Evolutionary conservation across 192 early-diverging fungal genomes (phyloP).

Genomic region (Podila clonocystis): DNA sequence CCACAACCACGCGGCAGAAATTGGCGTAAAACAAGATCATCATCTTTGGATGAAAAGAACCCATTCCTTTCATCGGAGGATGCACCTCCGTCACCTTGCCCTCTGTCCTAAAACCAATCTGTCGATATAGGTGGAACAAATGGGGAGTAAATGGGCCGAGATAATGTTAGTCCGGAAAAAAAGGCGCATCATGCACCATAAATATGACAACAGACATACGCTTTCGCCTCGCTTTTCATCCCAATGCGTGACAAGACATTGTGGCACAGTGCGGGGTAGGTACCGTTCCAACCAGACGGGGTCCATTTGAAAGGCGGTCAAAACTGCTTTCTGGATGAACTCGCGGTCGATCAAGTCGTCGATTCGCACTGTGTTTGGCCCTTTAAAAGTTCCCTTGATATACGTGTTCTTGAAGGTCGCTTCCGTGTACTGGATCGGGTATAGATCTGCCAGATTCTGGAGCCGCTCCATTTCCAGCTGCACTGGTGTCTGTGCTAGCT

Average conservation of each 20-base stretch:
- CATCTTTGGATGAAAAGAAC: conserved; percentile 69
- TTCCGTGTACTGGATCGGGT: conserved; percentile 4
- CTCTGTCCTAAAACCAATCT: conserved; percentile 2
- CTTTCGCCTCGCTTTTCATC: conserved; percentile 25
- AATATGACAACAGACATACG: background rate
- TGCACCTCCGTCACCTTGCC: conserved; percentile 41
- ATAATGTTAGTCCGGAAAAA: background rate
- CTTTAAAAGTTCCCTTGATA: conserved; percentile 3
- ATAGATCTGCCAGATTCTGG: conserved; percentile 1
- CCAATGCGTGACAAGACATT: conserved; percentile 57
- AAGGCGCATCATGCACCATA: background rate
- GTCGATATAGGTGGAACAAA: background rate
- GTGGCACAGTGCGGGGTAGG: conserved; percentile 51
- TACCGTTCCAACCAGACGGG: conserved; percentile 60
- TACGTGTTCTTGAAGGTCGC: conserved; percentile 37
- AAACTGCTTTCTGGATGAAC: conserved; percentile 57
- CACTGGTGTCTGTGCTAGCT: background rate
- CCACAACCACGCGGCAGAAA: conserved; percentile 66
- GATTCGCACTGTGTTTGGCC: conserved; percentile 31
- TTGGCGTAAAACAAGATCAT: conserved; percentile 70
- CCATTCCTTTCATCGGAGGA: conserved; percentile 59
- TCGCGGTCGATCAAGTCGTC: conserved; percentile 52
- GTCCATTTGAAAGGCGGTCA: conserved; percentile 65
- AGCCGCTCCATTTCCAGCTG: background rate
- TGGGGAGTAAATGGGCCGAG: background rate